Base-by-base conservation (phyloP, 2,329 filamentous ascomycete species). In the Ambrosiella xylebori region DNA sequence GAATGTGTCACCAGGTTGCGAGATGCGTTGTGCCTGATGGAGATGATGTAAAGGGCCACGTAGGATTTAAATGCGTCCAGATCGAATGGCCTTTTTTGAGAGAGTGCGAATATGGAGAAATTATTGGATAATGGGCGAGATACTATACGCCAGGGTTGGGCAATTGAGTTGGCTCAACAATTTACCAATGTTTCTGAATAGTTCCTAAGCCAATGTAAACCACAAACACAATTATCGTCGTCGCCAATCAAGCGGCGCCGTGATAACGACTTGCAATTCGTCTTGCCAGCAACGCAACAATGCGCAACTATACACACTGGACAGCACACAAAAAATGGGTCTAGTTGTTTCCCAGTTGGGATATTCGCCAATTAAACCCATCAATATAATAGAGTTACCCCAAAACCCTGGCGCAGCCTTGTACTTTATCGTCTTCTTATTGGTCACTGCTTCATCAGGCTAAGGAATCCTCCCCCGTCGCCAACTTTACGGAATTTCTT, bases 391-490 rank as follows among this genome's bases (percentile, higher is more conserved):
- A 39, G 45, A 7, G 7, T 17, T 15, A 17, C 12, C 45, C 4
- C 19, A 54, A 27, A 54, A 49, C 35, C 12, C 44, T 37, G 38
- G 51, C 17, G 6, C 56, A 60, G 59, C 56, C 55, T 60, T 56
- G 55, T 49, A 12, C 17, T 8, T 17, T n/a, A 12, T 11, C 19
- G 3, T 3, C 4, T 4, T 55, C 5, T 51, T 19, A 60, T 60
- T 60, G 59, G 59, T 38, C 15, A n/a, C n/a, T 17, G 41, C n/a
- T 58, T 6, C n/a, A 19, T 51, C 55, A 57, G 59, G 59, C 59
- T 60, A 55, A 57, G 36, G 19, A 50, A 45, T 44, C 13, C 12
- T 11, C 17, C 17, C 35, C 17, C 39, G 6, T n/a, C 27, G 27
- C 15, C 8, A 41, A 41, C 39, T 41, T n/a, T n/a, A 51, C 4